Evolutionary conservation across 495 filamentous ascomycete genomes (phyloP).

Genomic region (Durotheca rogersii): DNA sequence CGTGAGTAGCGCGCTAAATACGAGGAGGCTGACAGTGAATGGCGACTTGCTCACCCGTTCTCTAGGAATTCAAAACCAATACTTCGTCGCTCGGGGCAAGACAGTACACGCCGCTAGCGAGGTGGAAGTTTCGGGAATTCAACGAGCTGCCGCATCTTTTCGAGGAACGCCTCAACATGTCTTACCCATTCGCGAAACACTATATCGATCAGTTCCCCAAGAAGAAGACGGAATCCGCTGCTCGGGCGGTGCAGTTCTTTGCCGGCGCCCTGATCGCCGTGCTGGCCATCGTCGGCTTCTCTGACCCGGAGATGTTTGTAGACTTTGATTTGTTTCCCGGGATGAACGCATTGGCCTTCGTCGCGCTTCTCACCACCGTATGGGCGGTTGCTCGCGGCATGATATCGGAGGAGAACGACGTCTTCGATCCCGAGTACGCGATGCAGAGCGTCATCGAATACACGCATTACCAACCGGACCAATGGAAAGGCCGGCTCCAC

Average conservation of each 20-base stretch:
- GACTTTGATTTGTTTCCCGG: constrained; percentile 83
- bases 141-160: constrained; percentile 95
- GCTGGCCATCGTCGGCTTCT: constrained; percentile 72
- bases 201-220: constrained; percentile 98
- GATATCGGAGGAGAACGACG: constrained; percentile 81
- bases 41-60: constrained; percentile 18
- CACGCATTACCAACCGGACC: constrained; percentile 82
- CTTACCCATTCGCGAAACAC: constrained; percentile 84
- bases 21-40: neutral
- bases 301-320: constrained; percentile 88
- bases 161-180: constrained; percentile 85
- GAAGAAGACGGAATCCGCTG: constrained; percentile 80
- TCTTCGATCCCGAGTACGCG: constrained; percentile 90
- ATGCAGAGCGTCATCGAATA: constrained; percentile 84
- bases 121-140: constrained; percentile 99
- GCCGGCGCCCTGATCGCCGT: constrained; percentile 82
- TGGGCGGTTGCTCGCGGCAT: constrained; percentile 78
- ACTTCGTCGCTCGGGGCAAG: constrained; percentile 75
- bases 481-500: constrained; percentile 87
- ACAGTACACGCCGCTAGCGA: constrained; percentile 87
- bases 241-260: constrained; percentile 82
- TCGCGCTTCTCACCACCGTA: constrained; percentile 55
- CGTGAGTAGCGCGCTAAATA: constrained; percentile 45
- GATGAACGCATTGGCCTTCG: constrained; percentile 37
- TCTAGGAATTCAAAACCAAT: constrained; percentile 85